phyloP scores from a whole-genome alignment of 2,329 filamentous ascomycete genomes.

The Fusarium tanahbumbuense region DNA sequence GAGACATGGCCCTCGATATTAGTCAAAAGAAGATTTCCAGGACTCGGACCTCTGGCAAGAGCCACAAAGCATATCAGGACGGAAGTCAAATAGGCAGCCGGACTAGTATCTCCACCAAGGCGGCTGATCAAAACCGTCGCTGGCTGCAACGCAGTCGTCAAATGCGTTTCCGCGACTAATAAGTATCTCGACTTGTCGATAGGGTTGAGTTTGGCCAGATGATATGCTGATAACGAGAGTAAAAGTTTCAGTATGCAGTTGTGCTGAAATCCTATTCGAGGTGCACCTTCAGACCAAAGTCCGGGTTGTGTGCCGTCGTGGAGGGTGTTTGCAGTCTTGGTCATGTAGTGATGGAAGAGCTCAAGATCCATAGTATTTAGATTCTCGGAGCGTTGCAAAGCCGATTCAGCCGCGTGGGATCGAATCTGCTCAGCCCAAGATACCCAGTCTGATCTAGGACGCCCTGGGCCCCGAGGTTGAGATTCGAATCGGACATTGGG shows the following conservation, averaged over 20 bases:
- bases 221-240: neutral
- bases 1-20: neutral
- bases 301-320: neutral
- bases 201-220: neutral
- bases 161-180: neutral
- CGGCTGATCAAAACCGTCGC: neutral
- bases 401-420: neutral
- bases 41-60: neutral
- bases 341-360: neutral
- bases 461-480: no score
- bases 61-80: neutral
- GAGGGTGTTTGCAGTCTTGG: neutral
- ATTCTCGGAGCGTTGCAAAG: accelerated
- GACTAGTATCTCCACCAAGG: neutral
- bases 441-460: neutral
- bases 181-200: neutral
- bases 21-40: neutral
- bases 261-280: neutral
- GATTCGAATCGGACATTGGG: neutral
- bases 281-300: neutral
- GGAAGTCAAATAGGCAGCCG: neutral
- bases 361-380: neutral
- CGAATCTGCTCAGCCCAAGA: neutral
- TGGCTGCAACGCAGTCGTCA: neutral
- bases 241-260: neutral